Evolutionary conservation across 345 rosid species (phyloP), one percentile per base, ranked within the genome.

Genomic region (Lenwebbia sp.): DNA sequence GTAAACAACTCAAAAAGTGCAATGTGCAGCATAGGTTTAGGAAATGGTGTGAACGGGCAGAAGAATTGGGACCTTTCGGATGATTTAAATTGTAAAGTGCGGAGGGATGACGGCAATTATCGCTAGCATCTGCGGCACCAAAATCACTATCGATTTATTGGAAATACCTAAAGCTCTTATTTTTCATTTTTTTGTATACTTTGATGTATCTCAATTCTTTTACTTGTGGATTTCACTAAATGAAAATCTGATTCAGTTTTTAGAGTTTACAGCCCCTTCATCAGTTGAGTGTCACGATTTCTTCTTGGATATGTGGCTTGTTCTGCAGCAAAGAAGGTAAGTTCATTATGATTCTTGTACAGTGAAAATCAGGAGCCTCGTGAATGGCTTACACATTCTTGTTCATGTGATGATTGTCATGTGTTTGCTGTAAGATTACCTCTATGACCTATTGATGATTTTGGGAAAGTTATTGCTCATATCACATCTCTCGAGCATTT

Each of bases 121-220:
- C 84, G 86, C 88, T 91, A 87, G 90, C 92, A 87, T 50, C 88
- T 87, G 86, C 52, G 85, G 65, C 88, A 88, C 90, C 88, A 88
- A 89, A 70, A 10, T 70, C 90, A 87, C 88, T 91, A 89, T 85
- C 90, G 88, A 84, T 93, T 90, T 88, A 86, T 90, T 88, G 90
- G 90, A 87, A 81, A 75, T 83, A 84, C 30, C 88, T 89, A n/a
- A 76, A 87, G 86, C 87, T 91, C 84, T 84, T 56, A 91, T 86
- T 84, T 84, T 40, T 54, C 28, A 15, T 54, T 56, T 56, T 17
- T 88, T 91, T 85, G 85, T 85, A 85, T 82, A 87, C 58, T 57
- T 89, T 62, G 83, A 89, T 93, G 94, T 90, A 92, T 88, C 89
- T 84, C 89, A 85, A 93, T 96, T 94, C 94, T 91, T 96, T 91